Conservation (phyloP, 805 yeast genomes). For the Candida hungchunana region DNA sequence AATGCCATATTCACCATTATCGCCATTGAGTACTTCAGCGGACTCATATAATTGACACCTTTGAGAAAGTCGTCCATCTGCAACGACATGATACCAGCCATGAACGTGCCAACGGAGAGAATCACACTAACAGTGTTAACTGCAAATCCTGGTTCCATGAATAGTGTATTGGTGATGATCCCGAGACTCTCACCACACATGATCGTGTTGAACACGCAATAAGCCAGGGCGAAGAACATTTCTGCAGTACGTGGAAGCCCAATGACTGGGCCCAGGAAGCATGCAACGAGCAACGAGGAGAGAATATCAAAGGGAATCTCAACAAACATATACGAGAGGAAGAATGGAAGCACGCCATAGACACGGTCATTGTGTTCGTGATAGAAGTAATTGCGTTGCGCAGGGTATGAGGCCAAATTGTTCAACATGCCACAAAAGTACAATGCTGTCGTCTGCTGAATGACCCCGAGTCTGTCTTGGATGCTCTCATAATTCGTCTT, state of each 20-base stretch:
- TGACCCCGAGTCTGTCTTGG: slow-evolving; percentile 65
- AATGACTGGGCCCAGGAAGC: slow-evolving; percentile 60
- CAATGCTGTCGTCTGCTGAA: slow-evolving; percentile 68
- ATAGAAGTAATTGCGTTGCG: slow-evolving; percentile 71
- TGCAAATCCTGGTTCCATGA: slow-evolving; percentile 75
- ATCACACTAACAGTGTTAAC: slow-evolving; percentile 65
- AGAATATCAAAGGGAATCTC: slow-evolving; percentile 67
- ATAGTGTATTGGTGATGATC: slow-evolving; percentile 68
- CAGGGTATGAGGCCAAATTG: slow-evolving; percentile 71
- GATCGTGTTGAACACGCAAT: slow-evolving; percentile 48
- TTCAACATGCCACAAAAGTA: slow-evolving; percentile 81
- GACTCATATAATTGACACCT: slow-evolving; percentile 74
- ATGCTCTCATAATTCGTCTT: slow-evolving; percentile 45
- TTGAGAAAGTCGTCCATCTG: slow-evolving; percentile 65
- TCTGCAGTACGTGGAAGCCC: slow-evolving; percentile 68
- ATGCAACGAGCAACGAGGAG: slow-evolving; percentile 54
- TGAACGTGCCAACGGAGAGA: slow-evolving; percentile 66
- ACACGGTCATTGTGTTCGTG: slow-evolving; percentile 75
- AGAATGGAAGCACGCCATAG: slow-evolving; percentile 65
- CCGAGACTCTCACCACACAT: slow-evolving; percentile 86
- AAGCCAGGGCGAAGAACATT: slow-evolving; percentile 62
- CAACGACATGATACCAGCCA: slow-evolving; percentile 83
- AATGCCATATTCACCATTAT: slow-evolving; percentile 54
- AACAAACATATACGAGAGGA: slow-evolving; percentile 50
- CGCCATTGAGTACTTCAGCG: slow-evolving; percentile 66